Conservation (phyloP, 1,139 yeast species). For the Protomyces gravidus region DNA sequence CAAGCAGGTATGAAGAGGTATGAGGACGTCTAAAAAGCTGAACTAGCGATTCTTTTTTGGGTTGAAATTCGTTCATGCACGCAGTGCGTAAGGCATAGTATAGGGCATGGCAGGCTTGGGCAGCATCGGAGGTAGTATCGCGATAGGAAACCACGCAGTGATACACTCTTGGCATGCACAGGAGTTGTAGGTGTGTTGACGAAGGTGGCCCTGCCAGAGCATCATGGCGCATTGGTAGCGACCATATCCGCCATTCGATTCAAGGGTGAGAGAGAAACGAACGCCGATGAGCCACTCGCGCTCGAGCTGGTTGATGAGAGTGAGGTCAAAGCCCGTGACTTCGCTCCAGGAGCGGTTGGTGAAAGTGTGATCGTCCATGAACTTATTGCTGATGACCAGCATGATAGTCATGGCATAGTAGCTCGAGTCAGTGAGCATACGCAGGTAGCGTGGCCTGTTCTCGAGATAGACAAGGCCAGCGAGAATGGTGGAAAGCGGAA, state of each 20-base stretch:
- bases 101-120: neutral
- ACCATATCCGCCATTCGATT: neutral
- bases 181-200: neutral
- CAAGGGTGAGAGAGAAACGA: conserved; percentile 31
- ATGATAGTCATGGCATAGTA: conserved; percentile 64
- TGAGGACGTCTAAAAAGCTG: neutral
- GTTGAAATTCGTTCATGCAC: neutral
- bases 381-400: conserved; percentile 78
- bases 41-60: no score
- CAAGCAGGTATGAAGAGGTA: neutral
- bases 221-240: neutral
- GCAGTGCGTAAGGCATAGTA: neutral
- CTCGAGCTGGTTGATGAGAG: conserved; percentile 62
- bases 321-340: conserved; percentile 73
- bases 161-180: conserved; percentile 1
- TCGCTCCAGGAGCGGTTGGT: conserved; percentile 90
- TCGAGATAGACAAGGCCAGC: conserved; percentile 72
- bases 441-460: conserved; percentile 39
- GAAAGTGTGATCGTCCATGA: conserved; percentile 77
- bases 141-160: neutral
- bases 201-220: neutral
- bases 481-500: conserved; percentile 75
- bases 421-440: conserved; percentile 38
- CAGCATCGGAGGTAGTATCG: neutral
- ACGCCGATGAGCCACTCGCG: conserved; percentile 59